Evolutionary conservation across 2,329 filamentous ascomycete species (phyloP), one percentile per base, ranked within the genome.

Genomic region (Aspergillus sojae): DNA sequence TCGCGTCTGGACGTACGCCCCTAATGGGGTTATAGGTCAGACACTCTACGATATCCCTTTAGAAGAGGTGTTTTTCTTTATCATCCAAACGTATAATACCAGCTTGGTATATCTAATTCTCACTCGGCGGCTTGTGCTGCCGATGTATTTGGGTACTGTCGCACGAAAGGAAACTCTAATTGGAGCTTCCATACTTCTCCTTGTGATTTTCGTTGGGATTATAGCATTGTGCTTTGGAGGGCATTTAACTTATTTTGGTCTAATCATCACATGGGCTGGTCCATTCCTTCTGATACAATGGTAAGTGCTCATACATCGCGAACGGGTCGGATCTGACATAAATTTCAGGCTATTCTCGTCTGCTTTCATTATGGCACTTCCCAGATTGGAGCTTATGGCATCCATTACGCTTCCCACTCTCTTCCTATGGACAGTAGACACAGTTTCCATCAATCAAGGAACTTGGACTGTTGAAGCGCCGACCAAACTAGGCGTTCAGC

Each of bases 21-120:
- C 82, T 12, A 80, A 87, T 70, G 89, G 86, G 23, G 85, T 92
- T 36, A 71, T 89, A 41, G 91, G 90, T 0, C 82, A 82, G 0
- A 88, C 82, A 1, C 73, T 91, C 19, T 86, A 86, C 69, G 79
- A 81, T n/a, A 90, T 93, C 21, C 90, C 91, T 0, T 75, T 84
- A 5, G 91, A 93, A 71, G 90, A 93, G 73, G 77, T 92, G 5
- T 92, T 92, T 78, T 93, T 93, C 82, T 93, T 93, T 74, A 77
- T 91, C 23, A 86, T 93, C 28, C 91, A 93, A 77, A 92, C 90
- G 1, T 92, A 91, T 75, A 91, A 87, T 46, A 74, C 72, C 12
- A 61, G 70, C 71, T 77, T 92, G 57, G 73, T 93, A 10, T 93
- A 92, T 70, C 81, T 91, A 11, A 76, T 92, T 1, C 74, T 89